Base-by-base conservation (phyloP, 129 eudicot genomes). In the Arctium lappa region DNA sequence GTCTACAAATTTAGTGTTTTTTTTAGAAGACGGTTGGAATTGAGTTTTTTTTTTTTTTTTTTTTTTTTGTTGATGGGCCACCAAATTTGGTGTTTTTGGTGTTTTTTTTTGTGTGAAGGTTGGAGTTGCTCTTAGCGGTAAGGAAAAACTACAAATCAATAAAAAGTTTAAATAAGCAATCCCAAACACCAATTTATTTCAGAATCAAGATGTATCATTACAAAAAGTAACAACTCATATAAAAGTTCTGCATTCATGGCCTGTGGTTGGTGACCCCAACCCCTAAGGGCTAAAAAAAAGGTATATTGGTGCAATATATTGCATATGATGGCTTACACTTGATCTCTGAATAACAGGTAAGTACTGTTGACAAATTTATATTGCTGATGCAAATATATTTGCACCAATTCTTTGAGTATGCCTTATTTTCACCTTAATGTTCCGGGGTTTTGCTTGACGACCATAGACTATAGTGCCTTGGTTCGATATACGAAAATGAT, bases 281-380 rank as follows among this genome's bases (percentile, higher is more conserved):
- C 27, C 27, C 27, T 22, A 66, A 15, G 29, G 22, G 72, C 27
- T 72, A 71, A 73, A 42, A 65, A 73, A 73, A 65, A 79, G 72
- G 78, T 15, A 37, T 53, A n/a, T 73, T 22, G 90, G 90, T 87
- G 90, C 90, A 81, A 85, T 30, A 74, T 82, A 62, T 60, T 79
- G 88, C 90, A 85, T 63, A 88, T 88, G 90, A 88, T 88, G 88
- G 88, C 88, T 81, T 88, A 85, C 90, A 85, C 90, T 88, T 88
- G 90, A 88, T 88, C 90, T 85, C 86, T 88, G 91, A 88, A 88
- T 53, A 68, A 77, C 86, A 88, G 90, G 90, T 88, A 85, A 88
- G 86, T 88, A 56, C 86, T 88, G 91, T 88, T 82, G 91, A 88
- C 82, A 88, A 85, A 8, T 81, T 85, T 7, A 79, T 38, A 22